These are phyloP conservation scores for Coemansia sp. DNA, from an alignment of 192 early-diverging fungal genomes.

Conservation along the genomic window DNA sequence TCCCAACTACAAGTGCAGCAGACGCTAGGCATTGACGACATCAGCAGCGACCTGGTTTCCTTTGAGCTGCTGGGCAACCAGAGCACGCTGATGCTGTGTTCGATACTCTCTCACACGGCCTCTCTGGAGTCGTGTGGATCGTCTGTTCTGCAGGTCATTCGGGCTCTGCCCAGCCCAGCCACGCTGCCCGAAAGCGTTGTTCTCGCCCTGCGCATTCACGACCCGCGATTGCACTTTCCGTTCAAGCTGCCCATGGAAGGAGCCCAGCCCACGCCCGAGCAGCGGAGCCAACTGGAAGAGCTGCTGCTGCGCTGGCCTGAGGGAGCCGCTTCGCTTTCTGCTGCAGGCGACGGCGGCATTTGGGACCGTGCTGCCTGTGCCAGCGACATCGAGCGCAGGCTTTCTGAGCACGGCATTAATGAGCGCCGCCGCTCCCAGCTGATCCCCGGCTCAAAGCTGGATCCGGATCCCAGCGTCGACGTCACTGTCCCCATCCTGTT, in stretches of 20 bases:
- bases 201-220: slow-evolving; percentile 73
- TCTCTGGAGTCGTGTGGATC: background rate
- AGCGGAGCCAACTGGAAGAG: slow-evolving; percentile 33
- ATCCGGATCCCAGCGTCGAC: slow-evolving; percentile 53
- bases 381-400: slow-evolving; percentile 37
- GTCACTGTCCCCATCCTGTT: slow-evolving; percentile 76
- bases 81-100: slow-evolving; percentile 69
- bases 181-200: slow-evolving; percentile 79
- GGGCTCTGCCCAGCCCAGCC: slow-evolving; percentile 58
- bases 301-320: slow-evolving; percentile 61
- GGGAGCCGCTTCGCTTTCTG: slow-evolving; percentile 40
- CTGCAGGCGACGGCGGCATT: slow-evolving; percentile 29
- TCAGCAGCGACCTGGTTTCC: slow-evolving; percentile 58
- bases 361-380: slow-evolving; percentile 60
- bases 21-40: slow-evolving; percentile 41
- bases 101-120: slow-evolving; percentile 53
- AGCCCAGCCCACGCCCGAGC: background rate
- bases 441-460: slow-evolving; percentile 71
- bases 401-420: slow-evolving; percentile 60
- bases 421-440: slow-evolving; percentile 57
- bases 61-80: slow-evolving; percentile 86
- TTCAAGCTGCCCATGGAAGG: slow-evolving; percentile 2
- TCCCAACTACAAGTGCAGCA: background rate
- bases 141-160: slow-evolving; percentile 10
- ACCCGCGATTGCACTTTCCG: slow-evolving; percentile 74